Evolutionary conservation across 805 yeast genomes (phyloP).

Genomic region (Wickerhamiella hasegawae): DNA sequence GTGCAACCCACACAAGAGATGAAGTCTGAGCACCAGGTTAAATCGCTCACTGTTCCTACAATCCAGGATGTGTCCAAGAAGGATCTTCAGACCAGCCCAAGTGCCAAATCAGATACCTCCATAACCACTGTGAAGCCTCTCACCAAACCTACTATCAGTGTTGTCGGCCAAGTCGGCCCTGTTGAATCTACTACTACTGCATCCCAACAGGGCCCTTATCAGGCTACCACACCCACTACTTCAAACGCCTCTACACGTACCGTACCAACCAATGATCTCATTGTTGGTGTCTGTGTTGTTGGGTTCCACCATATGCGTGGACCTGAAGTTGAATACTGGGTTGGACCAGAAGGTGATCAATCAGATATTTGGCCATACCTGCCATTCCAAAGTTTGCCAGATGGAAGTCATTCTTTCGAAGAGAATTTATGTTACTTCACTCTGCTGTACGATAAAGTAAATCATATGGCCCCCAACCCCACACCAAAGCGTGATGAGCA

Average conservation of each 20-base stretch:
- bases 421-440: slow-evolving; percentile 90
- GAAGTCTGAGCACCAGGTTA: too few relatives aligned
- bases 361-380: slow-evolving; percentile 60
- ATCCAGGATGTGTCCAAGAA: too few relatives aligned
- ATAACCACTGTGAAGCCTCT: too few relatives aligned
- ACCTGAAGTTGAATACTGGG: slow-evolving; percentile 90
- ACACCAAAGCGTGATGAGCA: slow-evolving; percentile 25
- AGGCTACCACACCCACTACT: not conserved
- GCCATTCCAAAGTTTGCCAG: slow-evolving; percentile 92
- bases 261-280: slow-evolving; percentile 16
- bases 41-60: too few relatives aligned
- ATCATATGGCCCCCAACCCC: slow-evolving; percentile 29
- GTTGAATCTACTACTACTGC: too few relatives aligned
- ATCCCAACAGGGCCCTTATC: too few relatives aligned
- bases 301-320: slow-evolving; percentile 89
- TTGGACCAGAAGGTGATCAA: slow-evolving; percentile 31
- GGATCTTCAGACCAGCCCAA: too few relatives aligned
- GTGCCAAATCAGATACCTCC: too few relatives aligned
- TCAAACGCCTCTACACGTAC: not conserved
- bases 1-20: too few relatives aligned
- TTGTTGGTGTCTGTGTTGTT: slow-evolving; percentile 76
- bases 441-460: slow-evolving; percentile 47
- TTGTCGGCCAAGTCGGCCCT: too few relatives aligned
- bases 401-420: slow-evolving; percentile 85
- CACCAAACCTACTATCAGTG: too few relatives aligned